Conservation (phyloP, 2,329 filamentous ascomycete genomes). For the Gremmenia infestans region DNA sequence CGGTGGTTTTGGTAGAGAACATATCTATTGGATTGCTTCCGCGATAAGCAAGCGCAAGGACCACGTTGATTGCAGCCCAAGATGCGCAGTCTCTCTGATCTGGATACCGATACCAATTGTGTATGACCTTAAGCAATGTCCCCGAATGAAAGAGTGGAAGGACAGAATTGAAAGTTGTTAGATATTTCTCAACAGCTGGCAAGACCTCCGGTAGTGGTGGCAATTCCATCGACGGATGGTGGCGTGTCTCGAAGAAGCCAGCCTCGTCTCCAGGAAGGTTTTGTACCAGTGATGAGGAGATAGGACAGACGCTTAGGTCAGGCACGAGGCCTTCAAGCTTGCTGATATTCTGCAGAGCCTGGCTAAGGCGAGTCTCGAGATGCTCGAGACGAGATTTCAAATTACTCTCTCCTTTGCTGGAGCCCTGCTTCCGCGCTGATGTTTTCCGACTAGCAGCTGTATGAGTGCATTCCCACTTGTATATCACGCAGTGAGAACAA, state of each 20-base stretch:
- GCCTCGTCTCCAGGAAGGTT: background rate
- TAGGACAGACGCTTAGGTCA: conserved; percentile 3
- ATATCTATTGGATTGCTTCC: conserved; percentile 11
- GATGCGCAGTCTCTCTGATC: conserved; percentile 22
- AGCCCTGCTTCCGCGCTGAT: conserved; percentile 16
- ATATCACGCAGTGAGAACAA: conserved; percentile 32
- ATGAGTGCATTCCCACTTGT: conserved; percentile 23
- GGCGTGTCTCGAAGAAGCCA: background rate
- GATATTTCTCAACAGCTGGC: conserved; percentile 19
- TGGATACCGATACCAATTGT: conserved; percentile 19
- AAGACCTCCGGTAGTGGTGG: conserved; percentile 23
- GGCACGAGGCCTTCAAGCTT: conserved; percentile 8
- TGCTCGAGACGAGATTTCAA: conserved; percentile 5
- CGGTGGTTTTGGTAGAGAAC: conserved; percentile 8
- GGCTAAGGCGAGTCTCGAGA: conserved; percentile 8
- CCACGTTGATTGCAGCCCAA: conserved; percentile 31
- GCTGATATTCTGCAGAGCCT: conserved; percentile 4
- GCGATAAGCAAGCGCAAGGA: conserved; percentile 27
- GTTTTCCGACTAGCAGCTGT: conserved; percentile 22
- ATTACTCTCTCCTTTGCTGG: conserved; percentile 8
- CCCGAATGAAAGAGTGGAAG: conserved; percentile 25
- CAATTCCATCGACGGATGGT: conserved; percentile 17
- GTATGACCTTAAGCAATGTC: conserved; percentile 19
- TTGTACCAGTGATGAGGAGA: background rate
- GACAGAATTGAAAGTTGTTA: conserved; percentile 21